These are phyloP conservation scores for Telopea speciosissima DNA, from an alignment of 177 flowering plant genomes.

Conservation along the genomic window DNA sequence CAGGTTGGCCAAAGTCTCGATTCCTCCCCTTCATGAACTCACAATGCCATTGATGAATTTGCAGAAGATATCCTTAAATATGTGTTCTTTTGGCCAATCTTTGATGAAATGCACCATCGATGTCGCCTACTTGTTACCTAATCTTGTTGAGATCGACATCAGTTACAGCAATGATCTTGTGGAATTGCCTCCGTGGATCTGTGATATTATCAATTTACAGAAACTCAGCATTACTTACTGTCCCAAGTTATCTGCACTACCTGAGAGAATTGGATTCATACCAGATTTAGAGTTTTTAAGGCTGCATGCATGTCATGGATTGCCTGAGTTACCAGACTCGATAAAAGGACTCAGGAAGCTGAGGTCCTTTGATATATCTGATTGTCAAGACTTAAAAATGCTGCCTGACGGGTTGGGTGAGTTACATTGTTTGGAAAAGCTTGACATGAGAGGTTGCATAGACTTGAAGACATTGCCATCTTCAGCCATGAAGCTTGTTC, in stretches of 20 bases:
- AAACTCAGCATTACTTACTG: slow-evolving; percentile 42
- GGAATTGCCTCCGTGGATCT: slow-evolving; percentile 29
- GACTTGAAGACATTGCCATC: slow-evolving; percentile 25
- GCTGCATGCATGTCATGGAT: slow-evolving; percentile 32
- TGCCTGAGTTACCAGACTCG: slow-evolving; percentile 30
- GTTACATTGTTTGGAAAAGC: slow-evolving; percentile 16
- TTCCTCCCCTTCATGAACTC: slow-evolving; percentile 17
- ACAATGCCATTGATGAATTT: slow-evolving; percentile 18
- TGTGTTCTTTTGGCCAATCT: slow-evolving; percentile 34
- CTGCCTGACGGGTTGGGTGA: slow-evolving; percentile 34
- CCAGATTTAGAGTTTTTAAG: slow-evolving; percentile 29
- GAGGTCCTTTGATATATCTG: slow-evolving; percentile 34
- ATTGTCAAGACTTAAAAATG: slow-evolving; percentile 20
- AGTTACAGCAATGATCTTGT: slow-evolving; percentile 36
- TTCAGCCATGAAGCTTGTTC: slow-evolving; percentile 18
- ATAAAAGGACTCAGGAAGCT: slow-evolving; percentile 26
- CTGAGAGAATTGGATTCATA: slow-evolving; percentile 19
- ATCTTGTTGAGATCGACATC: slow-evolving; percentile 33
- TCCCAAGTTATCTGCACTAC: slow-evolving; percentile 15
- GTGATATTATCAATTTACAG: slow-evolving; percentile 22
- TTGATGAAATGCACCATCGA: slow-evolving; percentile 7
- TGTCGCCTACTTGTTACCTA: slow-evolving; percentile 23
- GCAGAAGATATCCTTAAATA: slow-evolving; percentile 30
- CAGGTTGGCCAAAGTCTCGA: no score
- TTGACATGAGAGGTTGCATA: slow-evolving; percentile 35